Evolutionary conservation across 805 yeast species (phyloP).

Genomic region (Pichia membranifaciens): DNA sequence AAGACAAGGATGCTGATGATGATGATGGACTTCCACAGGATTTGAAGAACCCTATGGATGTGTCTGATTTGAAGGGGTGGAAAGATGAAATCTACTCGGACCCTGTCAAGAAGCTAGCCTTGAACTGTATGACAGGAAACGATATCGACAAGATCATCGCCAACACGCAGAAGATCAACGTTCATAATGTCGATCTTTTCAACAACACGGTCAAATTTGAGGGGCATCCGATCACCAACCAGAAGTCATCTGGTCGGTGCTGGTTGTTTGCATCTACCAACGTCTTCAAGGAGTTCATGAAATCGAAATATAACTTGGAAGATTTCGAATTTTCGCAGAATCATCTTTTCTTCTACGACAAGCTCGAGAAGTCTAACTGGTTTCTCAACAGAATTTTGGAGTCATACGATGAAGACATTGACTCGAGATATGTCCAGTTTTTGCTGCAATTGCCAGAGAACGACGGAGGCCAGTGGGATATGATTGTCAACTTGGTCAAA

Average conservation of each 20-base stretch:
- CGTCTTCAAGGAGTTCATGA: constrained; percentile 61
- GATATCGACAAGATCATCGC: constrained; percentile 39
- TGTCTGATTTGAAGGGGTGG: constrained; percentile 37
- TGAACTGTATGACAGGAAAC: constrained; percentile 48
- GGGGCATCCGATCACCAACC: constrained; percentile 68
- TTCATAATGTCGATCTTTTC: constrained; percentile 35
- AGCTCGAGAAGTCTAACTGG: constrained; percentile 78
- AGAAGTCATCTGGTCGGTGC: constrained; percentile 74
- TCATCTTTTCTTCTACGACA: constrained; percentile 78
- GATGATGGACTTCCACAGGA: background rate
- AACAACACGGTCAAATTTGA: constrained; percentile 41
- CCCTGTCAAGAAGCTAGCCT: constrained; percentile 47
- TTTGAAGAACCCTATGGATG: constrained; percentile 28
- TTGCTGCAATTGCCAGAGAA: constrained; percentile 59
- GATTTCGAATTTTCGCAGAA: constrained; percentile 75
- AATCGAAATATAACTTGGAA: constrained; percentile 56
- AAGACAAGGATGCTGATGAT: background rate
- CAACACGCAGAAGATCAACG: constrained; percentile 27
- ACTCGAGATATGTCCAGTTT: constrained; percentile 65
- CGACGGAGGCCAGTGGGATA: constrained; percentile 90
- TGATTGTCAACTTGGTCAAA: constrained; percentile 70
- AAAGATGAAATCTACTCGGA: constrained; percentile 38
- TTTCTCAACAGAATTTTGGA: constrained; percentile 72
- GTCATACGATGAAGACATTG: constrained; percentile 60
- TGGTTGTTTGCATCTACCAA: constrained; percentile 88